Evolutionary conservation across 345 rosid species (phyloP), one percentile per base, ranked within the genome.

Genomic region (Murraya paniculata): DNA sequence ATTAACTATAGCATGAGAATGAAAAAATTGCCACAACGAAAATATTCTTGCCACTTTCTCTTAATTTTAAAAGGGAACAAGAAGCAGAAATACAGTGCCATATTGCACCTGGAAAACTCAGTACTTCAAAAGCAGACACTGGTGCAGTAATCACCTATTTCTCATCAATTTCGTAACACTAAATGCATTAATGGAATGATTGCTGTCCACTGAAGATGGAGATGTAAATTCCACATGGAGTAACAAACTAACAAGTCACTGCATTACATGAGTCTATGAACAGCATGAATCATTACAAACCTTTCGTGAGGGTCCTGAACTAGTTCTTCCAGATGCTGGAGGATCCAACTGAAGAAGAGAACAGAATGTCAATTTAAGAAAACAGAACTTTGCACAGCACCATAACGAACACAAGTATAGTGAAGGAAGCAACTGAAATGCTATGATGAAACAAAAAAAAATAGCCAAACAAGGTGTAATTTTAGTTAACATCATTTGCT

Each of bases 241-340:
- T 19, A 21, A 33, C 59, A 72, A 60, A 25, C 57, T 13, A 21
- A 33, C 64, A 72, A 60, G 56, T 39, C 73, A 74, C 35, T 24
- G 73, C 24, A 66, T 45, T 65, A 45, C 10, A 33, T 9, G 28
- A 56, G 69, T 68, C 41, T 27, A 39, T 64, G 69, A n/a, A 65
- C 48, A 78, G 59, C 58, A 62, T 53, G 56, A 71, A 64, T 60
- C 73, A 70, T 72, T 58, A 81, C 92, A 78, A 80, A 95, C 98
- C 98, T 95, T 95, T 75, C 98, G 84, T 55, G 97, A 92, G 75
- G 89, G 82, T 27, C 98, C 98, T 8, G 95, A 91, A 78, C 90
- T 81, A 78, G 87, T 81, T 86, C 93, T 90, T 85, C 88, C 85
- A 13, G 91, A 76, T 80, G 93, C 83, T 79, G 98, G 93, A 84